Percentiles rank a stretch among this genome's conserved stretches.
Conservation (phyloP, 73 alveolate genomes). For the Paramecium primaurelia region DNA sequence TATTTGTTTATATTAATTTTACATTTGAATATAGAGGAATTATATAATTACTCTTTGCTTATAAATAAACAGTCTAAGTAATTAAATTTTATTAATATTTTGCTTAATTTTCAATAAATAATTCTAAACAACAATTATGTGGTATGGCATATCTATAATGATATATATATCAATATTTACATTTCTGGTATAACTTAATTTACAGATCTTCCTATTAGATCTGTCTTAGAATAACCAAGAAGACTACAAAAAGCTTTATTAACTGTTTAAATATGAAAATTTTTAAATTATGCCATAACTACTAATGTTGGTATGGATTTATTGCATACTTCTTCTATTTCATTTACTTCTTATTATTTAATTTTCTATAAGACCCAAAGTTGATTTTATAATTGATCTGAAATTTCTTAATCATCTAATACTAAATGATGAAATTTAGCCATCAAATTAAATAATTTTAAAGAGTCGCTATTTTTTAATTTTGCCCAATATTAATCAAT, state of each 20-base stretch:
- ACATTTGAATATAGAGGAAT: not conserved
- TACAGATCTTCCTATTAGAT: not conserved
- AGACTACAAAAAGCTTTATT: conserved; percentile 40
- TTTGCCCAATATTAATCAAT: not conserved
- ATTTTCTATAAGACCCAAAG: not conserved
- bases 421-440: not conserved
- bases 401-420: conserved; percentile 12
- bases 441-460: not conserved
- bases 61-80: not conserved
- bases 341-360: not conserved
- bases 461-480: not conserved
- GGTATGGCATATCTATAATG: not conserved
- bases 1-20: not conserved
- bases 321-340: not conserved
- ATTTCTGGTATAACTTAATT: not conserved
- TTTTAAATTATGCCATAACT: not conserved
- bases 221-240: conserved; percentile 29
- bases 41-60: not conserved
- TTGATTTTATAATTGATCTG: not conserved
- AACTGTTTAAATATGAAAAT: not conserved
- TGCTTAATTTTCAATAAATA: not conserved
- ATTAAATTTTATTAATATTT: not conserved
- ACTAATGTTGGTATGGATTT: not conserved
- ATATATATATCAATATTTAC: not conserved
- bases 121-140: not conserved